These are phyloP conservation scores for Dictyophora rubrovolvata DNA, from an alignment of 768 basidiomycete genomes.

Conservation along the genomic window DNA sequence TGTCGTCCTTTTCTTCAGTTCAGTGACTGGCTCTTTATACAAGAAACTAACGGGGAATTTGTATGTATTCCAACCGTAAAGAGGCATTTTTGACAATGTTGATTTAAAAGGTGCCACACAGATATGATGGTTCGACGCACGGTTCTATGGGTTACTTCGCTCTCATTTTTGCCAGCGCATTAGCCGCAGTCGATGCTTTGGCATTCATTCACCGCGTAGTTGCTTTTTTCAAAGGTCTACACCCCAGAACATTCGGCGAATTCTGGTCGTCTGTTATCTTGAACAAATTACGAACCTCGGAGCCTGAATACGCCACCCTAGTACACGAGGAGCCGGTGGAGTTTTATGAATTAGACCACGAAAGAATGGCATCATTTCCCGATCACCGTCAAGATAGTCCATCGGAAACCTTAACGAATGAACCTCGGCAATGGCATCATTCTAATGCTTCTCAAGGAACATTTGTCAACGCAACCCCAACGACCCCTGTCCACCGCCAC, in stretches of 20 bases:
- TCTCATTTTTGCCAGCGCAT: conserved; percentile 32
- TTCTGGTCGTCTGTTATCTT: conserved; percentile 54
- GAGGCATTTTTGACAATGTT: not conserved
- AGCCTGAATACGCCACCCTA: conserved; percentile 51
- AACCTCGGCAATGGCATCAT: conserved; percentile 24
- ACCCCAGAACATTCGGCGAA: conserved; percentile 26
- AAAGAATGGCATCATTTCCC: conserved; percentile 7
- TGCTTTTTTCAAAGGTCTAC: conserved; percentile 30
- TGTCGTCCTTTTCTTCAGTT: conserved; percentile 48
- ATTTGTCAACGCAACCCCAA: not conserved
- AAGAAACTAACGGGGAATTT: conserved; percentile 73
- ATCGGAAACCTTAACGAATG: conserved; percentile 17
- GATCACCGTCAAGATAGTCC: conserved; percentile 12
- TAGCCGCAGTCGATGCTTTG: conserved; percentile 47
- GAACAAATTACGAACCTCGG: conserved; percentile 29
- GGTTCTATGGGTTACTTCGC: conserved; percentile 51
- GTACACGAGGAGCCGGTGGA: conserved; percentile 46
- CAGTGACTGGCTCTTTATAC: conserved; percentile 61
- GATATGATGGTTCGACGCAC: conserved; percentile 43
- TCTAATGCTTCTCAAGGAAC: conserved; percentile 45
- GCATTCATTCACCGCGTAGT: conserved; percentile 40
- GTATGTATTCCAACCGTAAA: conserved; percentile 31
- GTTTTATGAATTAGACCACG: conserved; percentile 35
- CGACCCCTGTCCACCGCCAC: not conserved
- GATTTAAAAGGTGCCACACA: conserved; percentile 4